Percentiles rank a stretch among this genome's conserved stretches.
Conservation (phyloP, 192 early-diverging fungal species). For the Coemansia erecta region DNA sequence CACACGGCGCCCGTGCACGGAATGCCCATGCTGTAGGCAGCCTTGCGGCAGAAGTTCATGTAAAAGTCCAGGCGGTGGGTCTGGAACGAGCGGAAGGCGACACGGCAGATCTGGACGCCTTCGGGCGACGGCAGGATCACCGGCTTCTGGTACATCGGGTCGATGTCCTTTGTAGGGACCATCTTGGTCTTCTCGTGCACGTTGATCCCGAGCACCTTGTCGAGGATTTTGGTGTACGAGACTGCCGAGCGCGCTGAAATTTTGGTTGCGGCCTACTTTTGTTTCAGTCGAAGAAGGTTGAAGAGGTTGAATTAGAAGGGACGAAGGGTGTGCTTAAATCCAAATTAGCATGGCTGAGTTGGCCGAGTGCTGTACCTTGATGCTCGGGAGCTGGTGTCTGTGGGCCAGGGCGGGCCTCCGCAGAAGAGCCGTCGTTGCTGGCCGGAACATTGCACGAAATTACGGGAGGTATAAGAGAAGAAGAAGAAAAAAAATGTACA, state of each 20-base stretch:
- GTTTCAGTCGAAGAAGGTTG: too few relatives aligned
- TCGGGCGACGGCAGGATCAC: conserved; percentile 56
- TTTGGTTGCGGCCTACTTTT: background rate
- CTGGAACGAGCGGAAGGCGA: conserved; percentile 76
- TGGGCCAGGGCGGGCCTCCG: too few relatives aligned
- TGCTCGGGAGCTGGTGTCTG: too few relatives aligned
- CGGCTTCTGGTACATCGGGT: conserved; percentile 26
- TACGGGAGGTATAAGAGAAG: too few relatives aligned
- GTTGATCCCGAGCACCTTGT: conserved; percentile 46
- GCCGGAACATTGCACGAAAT: too few relatives aligned
- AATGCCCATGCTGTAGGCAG: conserved; percentile 73
- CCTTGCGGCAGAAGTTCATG: conserved; percentile 77
- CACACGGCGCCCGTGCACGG: conserved; percentile 69
- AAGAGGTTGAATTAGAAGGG: too few relatives aligned
- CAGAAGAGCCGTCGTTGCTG: too few relatives aligned
- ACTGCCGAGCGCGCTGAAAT: conserved; percentile 3
- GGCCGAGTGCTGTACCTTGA: too few relatives aligned
- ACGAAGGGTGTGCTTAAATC: too few relatives aligned
- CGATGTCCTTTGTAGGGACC: conserved; percentile 10
- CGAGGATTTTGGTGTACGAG: conserved; percentile 38
- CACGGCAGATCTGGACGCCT: conserved; percentile 68
- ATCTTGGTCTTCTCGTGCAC: conserved; percentile 27
- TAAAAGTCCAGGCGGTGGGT: conserved; percentile 86
- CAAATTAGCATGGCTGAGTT: too few relatives aligned
- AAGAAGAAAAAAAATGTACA: too few relatives aligned